Percentiles rank a stretch among this genome's conserved stretches.
phyloP scores from a whole-genome alignment of 768 basidiomycete species.

The Tylopilus felleus region DNA sequence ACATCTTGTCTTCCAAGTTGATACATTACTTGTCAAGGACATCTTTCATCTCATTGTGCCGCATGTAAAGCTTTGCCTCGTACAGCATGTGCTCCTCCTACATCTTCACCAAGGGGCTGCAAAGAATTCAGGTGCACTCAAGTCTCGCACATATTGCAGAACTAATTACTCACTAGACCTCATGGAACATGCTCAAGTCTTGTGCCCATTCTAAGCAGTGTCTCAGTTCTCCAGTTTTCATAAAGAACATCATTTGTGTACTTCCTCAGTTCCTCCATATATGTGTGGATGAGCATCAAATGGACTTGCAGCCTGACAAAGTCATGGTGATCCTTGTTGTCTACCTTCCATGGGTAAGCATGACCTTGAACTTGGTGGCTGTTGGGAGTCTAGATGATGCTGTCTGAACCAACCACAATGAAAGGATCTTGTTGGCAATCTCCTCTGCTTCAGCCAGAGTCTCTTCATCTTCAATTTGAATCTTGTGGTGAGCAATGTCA shows the following conservation, averaged over 20 bases:
- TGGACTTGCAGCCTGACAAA: slow-evolving; percentile 99
- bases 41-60: slow-evolving; percentile 99
- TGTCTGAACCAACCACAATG: slow-evolving; percentile 94
- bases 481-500: slow-evolving; percentile 93
- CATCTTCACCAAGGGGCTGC: slow-evolving; percentile 90
- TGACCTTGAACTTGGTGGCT: slow-evolving; percentile 94
- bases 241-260: slow-evolving; percentile 95
- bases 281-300: slow-evolving; percentile 98
- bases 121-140: slow-evolving; percentile 16
- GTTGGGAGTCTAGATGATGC: slow-evolving; percentile 74
- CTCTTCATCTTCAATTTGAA: slow-evolving; percentile 98
- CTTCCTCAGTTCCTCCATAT: slow-evolving; percentile 99
- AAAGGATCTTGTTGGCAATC: slow-evolving; percentile 97
- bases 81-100: slow-evolving; percentile 96
- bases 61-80: slow-evolving; percentile 95
- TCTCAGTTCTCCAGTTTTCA: slow-evolving; percentile 98
- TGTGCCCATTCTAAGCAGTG: slow-evolving; percentile 97
- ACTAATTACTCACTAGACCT: slow-evolving; percentile 80
- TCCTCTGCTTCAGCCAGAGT: slow-evolving; percentile 96
- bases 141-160: neutral
- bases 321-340: slow-evolving; percentile 99
- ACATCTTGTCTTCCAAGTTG: slow-evolving; percentile 98
- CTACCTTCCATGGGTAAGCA: slow-evolving; percentile 98
- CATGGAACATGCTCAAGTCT: slow-evolving; percentile 97
- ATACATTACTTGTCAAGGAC: slow-evolving; percentile 92